These are phyloP conservation scores for Mortierella sp. DNA, from an alignment of 371 early-diverging fungal species.

Conservation along the genomic window DNA sequence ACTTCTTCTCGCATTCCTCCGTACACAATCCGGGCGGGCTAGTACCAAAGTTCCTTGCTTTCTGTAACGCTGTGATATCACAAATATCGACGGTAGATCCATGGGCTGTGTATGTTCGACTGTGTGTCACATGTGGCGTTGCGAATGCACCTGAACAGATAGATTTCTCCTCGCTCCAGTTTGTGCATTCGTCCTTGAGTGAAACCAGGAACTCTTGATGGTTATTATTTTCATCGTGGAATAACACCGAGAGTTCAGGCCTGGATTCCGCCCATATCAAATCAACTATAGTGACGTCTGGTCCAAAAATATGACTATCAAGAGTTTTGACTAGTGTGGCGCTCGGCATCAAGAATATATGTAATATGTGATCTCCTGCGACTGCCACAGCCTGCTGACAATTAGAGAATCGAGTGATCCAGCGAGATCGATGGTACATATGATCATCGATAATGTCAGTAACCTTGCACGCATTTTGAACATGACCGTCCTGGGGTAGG, in stretches of 20 bases:
- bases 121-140: background rate
- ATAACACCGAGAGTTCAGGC: background rate
- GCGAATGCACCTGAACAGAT: background rate
- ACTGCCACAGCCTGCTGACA: too few species aligned
- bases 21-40: background rate
- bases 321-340: too few species aligned
- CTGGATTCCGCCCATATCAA: background rate
- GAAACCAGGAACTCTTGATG: background rate
- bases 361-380: too few species aligned
- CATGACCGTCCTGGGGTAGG: background rate
- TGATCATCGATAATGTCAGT: too few species aligned
- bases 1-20: background rate
- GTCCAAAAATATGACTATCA: background rate
- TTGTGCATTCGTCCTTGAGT: background rate
- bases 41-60: background rate
- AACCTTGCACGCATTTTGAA: too few species aligned
- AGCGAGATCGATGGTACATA: too few species aligned
- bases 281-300: background rate
- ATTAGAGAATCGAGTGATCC: too few species aligned
- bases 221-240: background rate
- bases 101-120: background rate
- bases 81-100: background rate
- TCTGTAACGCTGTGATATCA: background rate
- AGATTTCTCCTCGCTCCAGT: background rate
- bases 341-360: too few species aligned